Evolutionary conservation across 2,329 filamentous ascomycete species (phyloP).

Genomic region (Bipolaris bicolor): DNA sequence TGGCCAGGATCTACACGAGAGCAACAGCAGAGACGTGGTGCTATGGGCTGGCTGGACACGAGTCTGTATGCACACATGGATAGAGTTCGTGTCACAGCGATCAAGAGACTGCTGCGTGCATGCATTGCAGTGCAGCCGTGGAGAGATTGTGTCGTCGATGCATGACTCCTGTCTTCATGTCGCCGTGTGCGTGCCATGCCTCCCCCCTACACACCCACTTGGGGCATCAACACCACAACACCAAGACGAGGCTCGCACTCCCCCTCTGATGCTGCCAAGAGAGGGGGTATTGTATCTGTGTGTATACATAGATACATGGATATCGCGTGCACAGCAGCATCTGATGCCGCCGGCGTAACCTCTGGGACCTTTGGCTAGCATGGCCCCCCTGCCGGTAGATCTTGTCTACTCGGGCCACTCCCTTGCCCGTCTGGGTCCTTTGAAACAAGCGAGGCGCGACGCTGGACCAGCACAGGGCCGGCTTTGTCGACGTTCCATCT

Average conservation of each 20-base stretch:
- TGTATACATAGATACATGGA: too few species aligned
- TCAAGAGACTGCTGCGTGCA: constrained; percentile 23
- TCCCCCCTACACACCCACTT: too few species aligned
- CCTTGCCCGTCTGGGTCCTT: constrained; percentile 33
- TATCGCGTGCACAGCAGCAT: not conserved
- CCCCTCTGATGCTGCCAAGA: not conserved
- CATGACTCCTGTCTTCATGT: not conserved
- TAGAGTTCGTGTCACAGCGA: constrained; percentile 16
- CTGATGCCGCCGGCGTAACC: constrained; percentile 4
- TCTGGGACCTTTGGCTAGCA: not conserved
- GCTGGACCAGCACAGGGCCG: constrained; percentile 24
- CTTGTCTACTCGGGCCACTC: constrained; percentile 25
- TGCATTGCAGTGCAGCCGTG: constrained; percentile 20
- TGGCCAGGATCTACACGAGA: not conserved
- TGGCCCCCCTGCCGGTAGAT: constrained; percentile 22
- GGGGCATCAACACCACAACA: not conserved
- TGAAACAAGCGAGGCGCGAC: constrained; percentile 31
- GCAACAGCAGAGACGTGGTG: constrained; percentile 17
- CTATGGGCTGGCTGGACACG: constrained; percentile 24
- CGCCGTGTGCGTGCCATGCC: not conserved
- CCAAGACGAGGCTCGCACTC: constrained; percentile 9
- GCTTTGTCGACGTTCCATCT: constrained; percentile 12
- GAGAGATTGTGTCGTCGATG: not conserved
- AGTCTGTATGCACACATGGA: too few species aligned
- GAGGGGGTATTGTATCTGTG: too few species aligned